These are phyloP conservation scores for Aegilops speltoides DNA, from an alignment of 176 grass and related monocot species.

Conservation along the genomic window DNA sequence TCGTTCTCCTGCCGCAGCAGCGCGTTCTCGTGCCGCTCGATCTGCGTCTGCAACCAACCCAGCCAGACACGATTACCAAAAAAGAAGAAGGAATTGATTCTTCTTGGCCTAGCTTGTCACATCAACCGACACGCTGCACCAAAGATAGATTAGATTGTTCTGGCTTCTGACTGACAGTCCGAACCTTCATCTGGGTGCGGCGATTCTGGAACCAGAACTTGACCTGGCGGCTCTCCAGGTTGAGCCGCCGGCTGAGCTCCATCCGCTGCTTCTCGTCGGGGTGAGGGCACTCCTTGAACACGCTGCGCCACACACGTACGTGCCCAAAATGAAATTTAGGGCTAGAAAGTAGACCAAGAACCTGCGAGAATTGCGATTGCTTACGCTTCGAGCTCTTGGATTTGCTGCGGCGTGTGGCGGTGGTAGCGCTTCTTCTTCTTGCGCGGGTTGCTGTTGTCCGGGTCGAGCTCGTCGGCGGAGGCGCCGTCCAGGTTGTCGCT, in stretches of 20 bases:
- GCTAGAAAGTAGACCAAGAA: neutral
- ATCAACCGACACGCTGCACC: neutral
- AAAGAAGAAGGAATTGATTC: neutral
- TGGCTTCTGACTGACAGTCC: neutral
- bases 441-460: slow-evolving; percentile 60
- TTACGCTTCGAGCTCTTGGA: slow-evolving; percentile 96
- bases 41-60: slow-evolving; percentile 59
- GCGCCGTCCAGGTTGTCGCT: slow-evolving; percentile 89
- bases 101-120: neutral
- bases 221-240: slow-evolving; percentile 84
- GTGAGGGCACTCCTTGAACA: slow-evolving; percentile 98
- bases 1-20: slow-evolving; percentile 94
- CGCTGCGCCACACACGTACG: slow-evolving; percentile 25
- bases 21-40: slow-evolving; percentile 94
- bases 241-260: slow-evolving; percentile 88
- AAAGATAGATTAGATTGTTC: neutral
- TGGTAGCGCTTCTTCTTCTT: slow-evolving; percentile 98
- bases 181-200: slow-evolving; percentile 98
- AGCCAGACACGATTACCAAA: neutral
- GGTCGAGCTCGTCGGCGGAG: slow-evolving; percentile 83
- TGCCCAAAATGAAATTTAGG: neutral
- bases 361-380: neutral
- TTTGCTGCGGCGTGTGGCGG: slow-evolving; percentile 97
- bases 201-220: slow-evolving; percentile 99
- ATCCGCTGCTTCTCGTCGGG: slow-evolving; percentile 93